Base-by-base conservation (phyloP, 495 filamentous ascomycete species). In the Arthonia radiata region DNA sequence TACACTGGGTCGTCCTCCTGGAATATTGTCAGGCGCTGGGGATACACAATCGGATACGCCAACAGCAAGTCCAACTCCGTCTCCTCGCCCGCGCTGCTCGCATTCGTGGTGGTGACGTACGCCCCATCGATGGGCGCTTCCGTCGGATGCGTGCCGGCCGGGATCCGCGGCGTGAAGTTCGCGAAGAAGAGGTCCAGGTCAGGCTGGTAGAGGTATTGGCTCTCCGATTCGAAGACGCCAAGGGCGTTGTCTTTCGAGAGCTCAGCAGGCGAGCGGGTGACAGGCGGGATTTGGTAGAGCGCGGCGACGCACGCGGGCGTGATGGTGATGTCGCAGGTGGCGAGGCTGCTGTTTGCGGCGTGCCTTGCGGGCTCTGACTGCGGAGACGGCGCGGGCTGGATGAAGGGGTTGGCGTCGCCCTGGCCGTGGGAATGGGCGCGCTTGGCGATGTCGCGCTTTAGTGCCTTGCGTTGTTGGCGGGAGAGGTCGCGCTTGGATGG, bases 111-210 rank as follows among this genome's bases (percentile, higher is more conserved):
- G n/a, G 30, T 35, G 13, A 31, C 38, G 5, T 15, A 11, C 4
- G 31, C 38, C 13, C 38, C 38, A 29, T 40, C 38, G 15, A 40
- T 35, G 13, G 38, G 38, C 15, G 31, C 29, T 8, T 37, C 17
- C 12, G 16, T 35, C 2, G 38, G 38, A 13, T 40, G 35, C 1
- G 38, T 40, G 10, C 34, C 38, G 11, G 37, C 33, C 4, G 38
- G 38, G 17, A 40, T 40, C 25, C 37, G 31, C n/a, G n/a, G n/a
- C n/a, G n/a, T n/a, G n/a, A n/a, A n/a, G n/a, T n/a, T n/a, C n/a
- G n/a, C 4, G 25, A 33, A 40, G 31, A 40, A 40, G 13, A 29
- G 23, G 25, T 40, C 34, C 6, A 40, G 27, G 17, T 40, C 37
- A 10, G 9, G 5, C 18, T 32, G 26, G 3, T 15, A 19, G 27